These are phyloP conservation scores for Penicillium sp. DNA, from an alignment of 2,329 filamentous ascomycete genomes.

Conservation along the genomic window DNA sequence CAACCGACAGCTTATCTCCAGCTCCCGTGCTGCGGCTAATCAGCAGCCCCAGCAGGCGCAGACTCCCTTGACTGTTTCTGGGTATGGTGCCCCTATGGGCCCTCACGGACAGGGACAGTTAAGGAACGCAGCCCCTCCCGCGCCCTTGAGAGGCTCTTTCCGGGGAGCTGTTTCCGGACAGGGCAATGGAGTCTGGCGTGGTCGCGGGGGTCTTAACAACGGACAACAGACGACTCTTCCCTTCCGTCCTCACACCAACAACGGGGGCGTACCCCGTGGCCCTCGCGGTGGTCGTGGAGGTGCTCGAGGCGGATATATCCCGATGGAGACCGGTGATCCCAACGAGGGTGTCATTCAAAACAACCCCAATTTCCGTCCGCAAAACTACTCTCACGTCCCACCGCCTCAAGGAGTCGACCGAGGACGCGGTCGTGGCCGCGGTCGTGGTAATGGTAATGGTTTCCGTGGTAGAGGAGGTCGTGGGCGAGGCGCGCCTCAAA, in stretches of 20 bases:
- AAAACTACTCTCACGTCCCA: constrained; percentile 54
- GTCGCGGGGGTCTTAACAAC: constrained; percentile 32
- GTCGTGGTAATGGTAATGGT: constrained; percentile 38
- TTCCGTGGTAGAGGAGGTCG: constrained; percentile 33
- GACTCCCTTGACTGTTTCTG: constrained; percentile 54
- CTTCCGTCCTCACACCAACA: constrained; percentile 33
- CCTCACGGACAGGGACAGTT: constrained; percentile 62
- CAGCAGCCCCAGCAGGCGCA: constrained; percentile 57
- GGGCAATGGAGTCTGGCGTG: constrained; percentile 39
- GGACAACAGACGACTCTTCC: constrained; percentile 29
- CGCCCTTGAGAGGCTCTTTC: constrained; percentile 59
- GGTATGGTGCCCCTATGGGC: constrained; percentile 57
- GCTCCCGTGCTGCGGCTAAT: constrained; percentile 42
- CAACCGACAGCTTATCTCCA: constrained; percentile 73
- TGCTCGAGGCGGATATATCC: constrained; percentile 39
- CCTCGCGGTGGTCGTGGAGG: constrained; percentile 35
- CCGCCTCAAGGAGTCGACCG: constrained; percentile 44
- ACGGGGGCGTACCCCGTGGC: constrained; percentile 20
- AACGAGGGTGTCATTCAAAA: constrained; percentile 54
- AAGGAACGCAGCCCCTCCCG: constrained; percentile 55
- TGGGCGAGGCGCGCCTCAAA: constrained; percentile 25
- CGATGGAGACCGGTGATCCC: constrained; percentile 52
- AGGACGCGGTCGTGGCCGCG: constrained; percentile 39
- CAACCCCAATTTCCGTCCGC: constrained; percentile 58
- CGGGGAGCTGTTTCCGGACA: constrained; percentile 55